These are phyloP conservation scores for Colletotrichum sp. DNA, from an alignment of 2,329 filamentous ascomycete species.

Conservation along the genomic window DNA sequence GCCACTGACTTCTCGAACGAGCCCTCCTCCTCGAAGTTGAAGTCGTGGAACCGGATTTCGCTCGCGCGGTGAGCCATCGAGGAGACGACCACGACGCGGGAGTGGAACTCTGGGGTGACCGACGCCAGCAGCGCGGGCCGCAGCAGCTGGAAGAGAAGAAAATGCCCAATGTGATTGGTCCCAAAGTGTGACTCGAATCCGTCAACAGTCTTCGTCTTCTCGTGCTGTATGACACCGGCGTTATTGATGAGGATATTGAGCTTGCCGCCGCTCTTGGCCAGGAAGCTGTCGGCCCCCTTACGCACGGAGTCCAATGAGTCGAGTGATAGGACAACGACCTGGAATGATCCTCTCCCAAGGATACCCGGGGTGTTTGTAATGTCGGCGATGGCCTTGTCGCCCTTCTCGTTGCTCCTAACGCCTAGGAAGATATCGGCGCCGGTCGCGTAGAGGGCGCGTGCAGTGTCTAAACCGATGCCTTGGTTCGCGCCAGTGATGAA, in stretches of 20 bases:
- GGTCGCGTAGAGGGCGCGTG: slow-evolving; percentile 35
- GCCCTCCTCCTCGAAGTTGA: slow-evolving; percentile 40
- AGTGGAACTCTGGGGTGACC: slow-evolving; percentile 37
- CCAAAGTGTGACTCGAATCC: slow-evolving; percentile 46
- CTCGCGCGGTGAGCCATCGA: slow-evolving; percentile 41
- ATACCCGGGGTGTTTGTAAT: background rate
- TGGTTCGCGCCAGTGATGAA: slow-evolving; percentile 40
- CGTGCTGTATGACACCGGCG: slow-evolving; percentile 27
- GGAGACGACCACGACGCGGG: slow-evolving; percentile 49
- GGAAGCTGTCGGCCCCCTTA: slow-evolving; percentile 28
- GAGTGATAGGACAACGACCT: slow-evolving; percentile 7
- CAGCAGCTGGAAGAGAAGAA: slow-evolving; percentile 56
- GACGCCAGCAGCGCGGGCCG: slow-evolving; percentile 43
- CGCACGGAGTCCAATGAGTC: slow-evolving; percentile 13
- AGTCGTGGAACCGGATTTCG: slow-evolving; percentile 24
- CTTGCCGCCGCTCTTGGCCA: slow-evolving; percentile 25
- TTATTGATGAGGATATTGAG: slow-evolving; percentile 35
- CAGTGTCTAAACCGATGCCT: slow-evolving; percentile 41
- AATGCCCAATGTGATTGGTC: slow-evolving; percentile 57
- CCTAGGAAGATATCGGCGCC: slow-evolving; percentile 39
- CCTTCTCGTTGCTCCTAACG: slow-evolving; percentile 36
- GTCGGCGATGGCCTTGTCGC: slow-evolving; percentile 27
- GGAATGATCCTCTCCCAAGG: background rate
- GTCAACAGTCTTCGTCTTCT: slow-evolving; percentile 13
- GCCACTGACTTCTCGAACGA: slow-evolving; percentile 34